Conservation (phyloP, 352 stramenopile species). For the Globisporangium okanoganense region DNA sequence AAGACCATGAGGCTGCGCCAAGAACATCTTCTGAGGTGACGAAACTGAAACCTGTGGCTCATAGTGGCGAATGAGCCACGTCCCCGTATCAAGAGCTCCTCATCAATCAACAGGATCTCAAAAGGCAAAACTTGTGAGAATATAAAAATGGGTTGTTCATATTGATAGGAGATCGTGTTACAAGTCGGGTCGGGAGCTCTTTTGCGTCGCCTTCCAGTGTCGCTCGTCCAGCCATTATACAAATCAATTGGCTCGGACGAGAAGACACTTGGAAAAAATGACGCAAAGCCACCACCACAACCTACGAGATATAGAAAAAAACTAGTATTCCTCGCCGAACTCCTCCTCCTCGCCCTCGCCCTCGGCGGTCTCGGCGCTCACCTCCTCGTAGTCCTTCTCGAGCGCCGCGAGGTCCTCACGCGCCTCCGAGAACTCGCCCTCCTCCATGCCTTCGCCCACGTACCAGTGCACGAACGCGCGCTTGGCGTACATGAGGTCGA, state of each 20-base stretch:
- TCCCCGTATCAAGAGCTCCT: too few relatives aligned
- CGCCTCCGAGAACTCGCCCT: conserved; percentile 99
- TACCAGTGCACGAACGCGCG: conserved; percentile 99
- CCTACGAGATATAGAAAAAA: not conserved
- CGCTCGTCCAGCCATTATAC: not conserved
- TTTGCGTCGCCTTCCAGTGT: not conserved
- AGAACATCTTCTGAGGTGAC: not conserved
- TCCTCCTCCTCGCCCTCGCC: conserved; percentile 94
- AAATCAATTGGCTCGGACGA: not conserved
- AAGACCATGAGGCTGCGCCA: not conserved
- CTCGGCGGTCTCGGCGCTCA: conserved; percentile 97
- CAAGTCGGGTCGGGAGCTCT: not conserved
- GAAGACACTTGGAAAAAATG: not conserved
- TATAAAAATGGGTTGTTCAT: too few relatives aligned
- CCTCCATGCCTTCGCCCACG: conserved; percentile 99
- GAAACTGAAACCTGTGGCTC: not conserved
- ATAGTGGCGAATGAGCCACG: too few relatives aligned
- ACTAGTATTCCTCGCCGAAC: conserved; percentile 86
- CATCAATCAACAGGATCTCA: too few relatives aligned
- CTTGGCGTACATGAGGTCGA: conserved; percentile 99
- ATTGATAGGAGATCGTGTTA: not conserved
- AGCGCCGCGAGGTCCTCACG: conserved; percentile 97
- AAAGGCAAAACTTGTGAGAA: too few relatives aligned
- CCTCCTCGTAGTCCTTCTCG: conserved; percentile 99
- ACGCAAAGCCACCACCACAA: not conserved